These are phyloP conservation scores for Aspergillus costaricaensis DNA, from an alignment of 2,329 filamentous ascomycete genomes.

Conservation along the genomic window DNA sequence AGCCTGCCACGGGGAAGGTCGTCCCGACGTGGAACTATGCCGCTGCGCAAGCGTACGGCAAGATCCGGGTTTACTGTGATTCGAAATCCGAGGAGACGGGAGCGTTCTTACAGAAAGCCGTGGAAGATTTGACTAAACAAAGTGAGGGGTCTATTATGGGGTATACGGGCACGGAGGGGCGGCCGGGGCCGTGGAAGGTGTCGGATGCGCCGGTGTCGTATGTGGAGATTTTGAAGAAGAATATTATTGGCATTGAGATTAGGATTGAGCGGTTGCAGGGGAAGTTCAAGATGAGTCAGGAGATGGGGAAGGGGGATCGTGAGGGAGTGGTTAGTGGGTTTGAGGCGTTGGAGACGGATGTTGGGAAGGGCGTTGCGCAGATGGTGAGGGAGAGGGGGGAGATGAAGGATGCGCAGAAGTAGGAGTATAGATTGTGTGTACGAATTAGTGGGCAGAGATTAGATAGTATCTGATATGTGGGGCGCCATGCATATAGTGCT, in stretches of 20 bases:
- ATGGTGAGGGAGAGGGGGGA: conserved; percentile 38
- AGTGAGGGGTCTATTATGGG: conserved; percentile 60
- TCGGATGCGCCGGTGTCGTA: conserved; percentile 61
- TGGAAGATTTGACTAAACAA: conserved; percentile 39
- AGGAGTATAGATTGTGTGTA: neutral
- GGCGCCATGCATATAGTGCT: too few relatives aligned
- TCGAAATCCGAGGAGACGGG: conserved; percentile 49
- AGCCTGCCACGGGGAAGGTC: conserved; percentile 65
- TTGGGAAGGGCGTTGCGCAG: conserved; percentile 37
- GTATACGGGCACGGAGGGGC: conserved; percentile 32
- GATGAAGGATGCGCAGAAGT: conserved; percentile 21
- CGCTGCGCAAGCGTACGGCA: conserved; percentile 65
- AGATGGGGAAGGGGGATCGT: conserved; percentile 55
- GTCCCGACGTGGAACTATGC: conserved; percentile 73
- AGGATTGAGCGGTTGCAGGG: conserved; percentile 57
- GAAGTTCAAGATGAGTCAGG: conserved; percentile 70
- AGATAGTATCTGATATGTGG: too few relatives aligned
- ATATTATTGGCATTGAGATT: conserved; percentile 64
- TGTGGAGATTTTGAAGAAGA: conserved; percentile 59
- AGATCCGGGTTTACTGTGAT: conserved; percentile 57
- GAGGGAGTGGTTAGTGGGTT: conserved; percentile 63
- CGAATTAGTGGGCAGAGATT: too few relatives aligned
- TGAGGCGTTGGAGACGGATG: conserved; percentile 43
- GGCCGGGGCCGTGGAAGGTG: conserved; percentile 56
- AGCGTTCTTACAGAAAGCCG: conserved; percentile 45